Conservation (phyloP, 2,329 filamentous ascomycete genomes). For the Alternaria postmessia region DNA sequence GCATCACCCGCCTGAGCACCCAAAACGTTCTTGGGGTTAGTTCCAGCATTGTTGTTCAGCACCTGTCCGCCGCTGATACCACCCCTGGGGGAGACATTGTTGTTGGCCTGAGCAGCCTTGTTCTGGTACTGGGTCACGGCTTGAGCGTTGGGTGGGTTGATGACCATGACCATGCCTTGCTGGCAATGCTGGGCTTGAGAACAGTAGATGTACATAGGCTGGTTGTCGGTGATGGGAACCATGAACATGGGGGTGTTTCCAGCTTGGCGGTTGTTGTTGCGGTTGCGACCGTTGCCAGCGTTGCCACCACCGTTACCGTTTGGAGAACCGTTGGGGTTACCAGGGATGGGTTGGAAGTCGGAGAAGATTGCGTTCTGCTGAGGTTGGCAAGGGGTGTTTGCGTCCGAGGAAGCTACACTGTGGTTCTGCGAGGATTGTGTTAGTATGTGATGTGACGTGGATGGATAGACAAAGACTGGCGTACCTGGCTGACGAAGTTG, state of each 20-base stretch:
- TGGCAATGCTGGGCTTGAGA: conserved; percentile 74
- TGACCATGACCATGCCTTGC: conserved; percentile 75
- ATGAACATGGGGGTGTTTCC: conserved; percentile 39
- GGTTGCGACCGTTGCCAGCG: conserved; percentile 24
- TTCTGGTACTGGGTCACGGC: conserved; percentile 35
- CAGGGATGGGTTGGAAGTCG: conserved; percentile 38
- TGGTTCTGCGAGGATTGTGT: conserved; percentile 31
- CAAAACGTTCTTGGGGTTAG: conserved; percentile 28
- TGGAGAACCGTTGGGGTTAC: conserved; percentile 12
- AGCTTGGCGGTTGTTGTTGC: conserved; percentile 34
- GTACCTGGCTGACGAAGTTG: conserved; percentile 35
- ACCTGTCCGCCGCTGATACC: conserved; percentile 31
- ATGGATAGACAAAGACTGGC: not conserved
- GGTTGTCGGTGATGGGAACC: conserved; percentile 52
- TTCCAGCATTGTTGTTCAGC: conserved; percentile 33
- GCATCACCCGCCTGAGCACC: conserved; percentile 19
- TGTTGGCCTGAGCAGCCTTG: conserved; percentile 36
- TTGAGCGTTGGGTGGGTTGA: conserved; percentile 61
- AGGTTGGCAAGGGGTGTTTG: conserved; percentile 37
- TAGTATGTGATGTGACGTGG: not conserved
- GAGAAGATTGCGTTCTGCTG: conserved; percentile 38
- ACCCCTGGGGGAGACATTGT: conserved; percentile 33
- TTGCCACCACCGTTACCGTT: conserved; percentile 26
- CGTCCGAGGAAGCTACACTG: conserved; percentile 36
- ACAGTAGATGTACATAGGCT: conserved; percentile 81